phyloP scores from a whole-genome alignment of 2,329 filamentous ascomycete genomes.

The Chaetomiaceae sp. region DNA sequence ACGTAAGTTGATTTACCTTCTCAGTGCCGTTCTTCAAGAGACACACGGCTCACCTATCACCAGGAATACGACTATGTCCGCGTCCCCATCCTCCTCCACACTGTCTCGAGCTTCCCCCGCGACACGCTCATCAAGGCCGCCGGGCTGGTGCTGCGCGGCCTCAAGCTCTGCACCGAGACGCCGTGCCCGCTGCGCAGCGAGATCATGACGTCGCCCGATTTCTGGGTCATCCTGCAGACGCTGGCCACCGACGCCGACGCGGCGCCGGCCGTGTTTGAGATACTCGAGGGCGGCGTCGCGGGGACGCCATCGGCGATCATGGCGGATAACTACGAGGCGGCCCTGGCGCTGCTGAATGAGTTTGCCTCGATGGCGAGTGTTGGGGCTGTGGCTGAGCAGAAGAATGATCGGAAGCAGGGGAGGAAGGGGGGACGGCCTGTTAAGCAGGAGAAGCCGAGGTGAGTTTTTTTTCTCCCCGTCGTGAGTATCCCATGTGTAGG shows the following conservation, averaged over 20 bases:
- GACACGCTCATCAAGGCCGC: slow-evolving; percentile 72
- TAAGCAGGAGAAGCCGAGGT: slow-evolving; percentile 55
- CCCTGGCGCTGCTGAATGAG: slow-evolving; percentile 77
- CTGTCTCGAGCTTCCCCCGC: slow-evolving; percentile 81
- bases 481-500: neutral
- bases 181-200: slow-evolving; percentile 78
- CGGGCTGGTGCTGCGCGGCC: slow-evolving; percentile 68
- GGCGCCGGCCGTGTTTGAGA: slow-evolving; percentile 74
- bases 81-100: slow-evolving; percentile 84
- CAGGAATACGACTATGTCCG: slow-evolving; percentile 88
- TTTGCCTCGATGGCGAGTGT: slow-evolving; percentile 81
- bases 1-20: slow-evolving; percentile 52
- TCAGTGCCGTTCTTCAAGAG: neutral
- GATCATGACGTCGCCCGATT: slow-evolving; percentile 93
- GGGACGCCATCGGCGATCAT: slow-evolving; percentile 78
- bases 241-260: slow-evolving; percentile 66
- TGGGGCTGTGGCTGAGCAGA: slow-evolving; percentile 64
- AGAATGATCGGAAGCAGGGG: slow-evolving; percentile 47
- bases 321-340: slow-evolving; percentile 91
- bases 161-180: slow-evolving; percentile 74
- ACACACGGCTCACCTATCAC: slow-evolving; percentile 27
- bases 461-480: slow-evolving; percentile 25
- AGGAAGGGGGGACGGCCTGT: slow-evolving; percentile 33
- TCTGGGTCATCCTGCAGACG: slow-evolving; percentile 84
- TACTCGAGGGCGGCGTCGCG: slow-evolving; percentile 73